Evolutionary conservation across 257 asterid genomes (phyloP).

Genomic region (Nyctanthes arbortristis): DNA sequence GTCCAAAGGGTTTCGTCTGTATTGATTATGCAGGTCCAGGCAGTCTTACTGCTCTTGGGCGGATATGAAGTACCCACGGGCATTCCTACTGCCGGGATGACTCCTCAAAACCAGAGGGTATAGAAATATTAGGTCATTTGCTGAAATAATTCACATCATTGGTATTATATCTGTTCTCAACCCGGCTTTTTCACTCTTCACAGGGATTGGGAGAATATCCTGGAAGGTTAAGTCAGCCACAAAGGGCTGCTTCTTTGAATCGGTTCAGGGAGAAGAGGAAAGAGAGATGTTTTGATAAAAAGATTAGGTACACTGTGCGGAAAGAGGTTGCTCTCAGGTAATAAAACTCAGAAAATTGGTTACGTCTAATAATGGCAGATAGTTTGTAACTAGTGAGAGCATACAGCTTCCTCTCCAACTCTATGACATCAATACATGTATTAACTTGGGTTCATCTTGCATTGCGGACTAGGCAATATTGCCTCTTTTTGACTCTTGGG

Average conservation of each 20-base stretch:
- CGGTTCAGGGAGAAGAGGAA: conserved; percentile 94
- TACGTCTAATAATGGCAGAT: neutral
- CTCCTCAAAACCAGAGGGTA: conserved; percentile 77
- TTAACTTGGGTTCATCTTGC: too few species aligned
- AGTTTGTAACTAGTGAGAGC: neutral
- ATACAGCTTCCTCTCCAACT: neutral
- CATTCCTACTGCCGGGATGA: conserved; percentile 66
- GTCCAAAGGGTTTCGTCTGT: neutral
- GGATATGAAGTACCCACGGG: conserved; percentile 84
- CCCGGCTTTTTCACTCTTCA: conserved; percentile 21
- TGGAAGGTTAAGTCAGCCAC: conserved; percentile 77
- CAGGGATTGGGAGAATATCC: conserved; percentile 73
- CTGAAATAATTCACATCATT: conserved; percentile 9
- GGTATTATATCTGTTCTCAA: conserved; percentile 18
- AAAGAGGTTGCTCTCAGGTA: conserved; percentile 99
- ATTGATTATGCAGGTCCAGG: conserved; percentile 67
- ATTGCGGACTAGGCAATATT: too few species aligned
- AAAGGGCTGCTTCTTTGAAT: conserved; percentile 88
- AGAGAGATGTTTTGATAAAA: conserved; percentile 92
- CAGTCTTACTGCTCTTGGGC: conserved; percentile 83
- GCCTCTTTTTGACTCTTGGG: too few species aligned
- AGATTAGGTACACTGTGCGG: conserved; percentile 91
- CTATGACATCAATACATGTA: too few species aligned
- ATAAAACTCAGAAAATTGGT: conserved; percentile 14
- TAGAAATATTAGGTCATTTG: conserved; percentile 11